Conservation (phyloP, 176 grass and related monocot species). For the Triticum dicoccoides region DNA sequence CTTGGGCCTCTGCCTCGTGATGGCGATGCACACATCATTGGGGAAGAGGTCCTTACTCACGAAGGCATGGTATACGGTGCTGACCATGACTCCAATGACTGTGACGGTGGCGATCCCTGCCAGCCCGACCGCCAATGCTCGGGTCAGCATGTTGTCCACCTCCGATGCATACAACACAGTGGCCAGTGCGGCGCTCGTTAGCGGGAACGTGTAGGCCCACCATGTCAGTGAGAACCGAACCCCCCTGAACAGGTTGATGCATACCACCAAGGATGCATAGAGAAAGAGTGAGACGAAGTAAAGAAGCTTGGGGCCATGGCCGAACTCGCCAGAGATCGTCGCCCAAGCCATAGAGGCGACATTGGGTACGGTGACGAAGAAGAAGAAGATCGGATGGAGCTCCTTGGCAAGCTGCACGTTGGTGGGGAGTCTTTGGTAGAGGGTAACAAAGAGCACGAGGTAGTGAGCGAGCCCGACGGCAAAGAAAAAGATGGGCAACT, state of each 20-base stretch:
- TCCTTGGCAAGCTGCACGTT: background rate
- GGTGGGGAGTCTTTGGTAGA: background rate
- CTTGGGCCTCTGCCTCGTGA: background rate
- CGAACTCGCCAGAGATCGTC: background rate
- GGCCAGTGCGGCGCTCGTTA: background rate
- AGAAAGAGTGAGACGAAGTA: background rate
- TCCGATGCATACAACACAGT: background rate
- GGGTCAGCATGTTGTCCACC: background rate
- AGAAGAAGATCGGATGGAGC: background rate
- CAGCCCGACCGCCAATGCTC: background rate
- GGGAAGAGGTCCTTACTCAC: background rate
- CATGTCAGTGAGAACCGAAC: background rate
- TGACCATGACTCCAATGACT: background rate
- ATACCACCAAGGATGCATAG: background rate
- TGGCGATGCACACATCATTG: background rate
- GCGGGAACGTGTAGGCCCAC: slow-evolving; percentile 6
- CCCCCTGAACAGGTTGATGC: background rate
- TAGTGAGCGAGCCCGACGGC: background rate
- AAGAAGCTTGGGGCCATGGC: background rate
- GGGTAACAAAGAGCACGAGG: background rate
- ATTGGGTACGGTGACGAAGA: background rate
- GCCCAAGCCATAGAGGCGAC: slow-evolving; percentile 3
- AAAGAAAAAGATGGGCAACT: slow-evolving; percentile 8
- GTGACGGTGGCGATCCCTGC: background rate
- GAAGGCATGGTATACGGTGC: background rate